These are phyloP conservation scores for Candida anglica DNA, from an alignment of 805 yeast genomes.

Conservation along the genomic window DNA sequence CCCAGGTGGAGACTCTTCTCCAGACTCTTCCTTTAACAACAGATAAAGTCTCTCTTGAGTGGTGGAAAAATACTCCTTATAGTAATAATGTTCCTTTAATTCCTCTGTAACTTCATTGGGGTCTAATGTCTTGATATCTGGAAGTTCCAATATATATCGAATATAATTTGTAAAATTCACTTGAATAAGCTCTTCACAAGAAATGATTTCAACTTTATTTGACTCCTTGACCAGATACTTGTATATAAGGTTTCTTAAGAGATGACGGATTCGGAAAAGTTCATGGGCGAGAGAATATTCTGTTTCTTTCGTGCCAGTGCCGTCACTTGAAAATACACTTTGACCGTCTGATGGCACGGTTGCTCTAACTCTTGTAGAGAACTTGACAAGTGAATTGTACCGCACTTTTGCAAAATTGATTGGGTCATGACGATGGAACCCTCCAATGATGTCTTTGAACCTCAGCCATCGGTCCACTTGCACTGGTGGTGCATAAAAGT, in stretches of 20 bases:
- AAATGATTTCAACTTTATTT: background rate
- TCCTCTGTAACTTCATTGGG: conserved; percentile 14
- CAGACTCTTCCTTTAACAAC: conserved; percentile 23
- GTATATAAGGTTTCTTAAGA: background rate
- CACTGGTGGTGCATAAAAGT: conserved; percentile 23
- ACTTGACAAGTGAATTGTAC: conserved; percentile 26
- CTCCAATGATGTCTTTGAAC: conserved; percentile 26
- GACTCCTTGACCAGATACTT: background rate
- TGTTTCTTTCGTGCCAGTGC: background rate
- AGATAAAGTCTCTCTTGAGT: conserved; percentile 22
- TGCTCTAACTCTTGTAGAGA: conserved; percentile 13
- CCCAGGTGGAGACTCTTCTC: conserved; percentile 9
- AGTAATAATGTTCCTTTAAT: conserved; percentile 24
- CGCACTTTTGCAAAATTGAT: conserved; percentile 33
- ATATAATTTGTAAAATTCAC: conserved; percentile 34
- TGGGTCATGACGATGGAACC: conserved; percentile 32
- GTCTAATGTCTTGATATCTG: conserved; percentile 12
- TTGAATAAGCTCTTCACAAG: conserved; percentile 35
- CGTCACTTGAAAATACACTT: background rate
- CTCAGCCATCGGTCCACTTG: conserved; percentile 26
- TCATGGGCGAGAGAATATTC: background rate
- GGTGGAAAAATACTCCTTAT: conserved; percentile 20
- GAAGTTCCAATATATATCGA: conserved; percentile 29
- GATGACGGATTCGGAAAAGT: background rate
- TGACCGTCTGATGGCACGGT: background rate